Conservation (phyloP, 495 filamentous ascomycete genomes). For the Neurospora tetrasperma region DNA sequence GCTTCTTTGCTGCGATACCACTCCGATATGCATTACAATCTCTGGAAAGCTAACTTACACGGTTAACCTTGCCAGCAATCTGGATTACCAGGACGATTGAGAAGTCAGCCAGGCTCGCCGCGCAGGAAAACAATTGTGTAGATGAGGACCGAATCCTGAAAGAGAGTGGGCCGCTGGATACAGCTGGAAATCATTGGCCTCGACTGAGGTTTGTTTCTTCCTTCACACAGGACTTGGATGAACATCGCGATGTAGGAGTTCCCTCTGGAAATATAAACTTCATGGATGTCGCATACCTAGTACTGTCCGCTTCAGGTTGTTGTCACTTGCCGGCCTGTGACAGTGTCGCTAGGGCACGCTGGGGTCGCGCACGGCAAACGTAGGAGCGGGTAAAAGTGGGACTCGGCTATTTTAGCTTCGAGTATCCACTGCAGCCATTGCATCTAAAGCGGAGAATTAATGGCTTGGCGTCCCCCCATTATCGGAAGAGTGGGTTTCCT, state of each 20-base stretch:
- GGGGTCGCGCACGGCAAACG: background rate
- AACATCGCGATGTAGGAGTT: too few species aligned
- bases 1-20: background rate
- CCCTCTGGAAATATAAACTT: background rate
- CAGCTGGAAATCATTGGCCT: too few species aligned
- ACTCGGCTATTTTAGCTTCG: background rate
- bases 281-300: background rate
- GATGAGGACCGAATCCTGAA: background rate
- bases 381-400: conserved; percentile 20
- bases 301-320: background rate
- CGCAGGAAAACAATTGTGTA: background rate
- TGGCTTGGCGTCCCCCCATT: background rate
- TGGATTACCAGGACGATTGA: background rate
- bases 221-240: too few species aligned
- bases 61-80: background rate
- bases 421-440: background rate
- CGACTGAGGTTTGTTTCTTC: too few species aligned
- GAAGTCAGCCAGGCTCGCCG: background rate
- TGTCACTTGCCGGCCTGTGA: background rate
- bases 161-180: background rate
- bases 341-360: background rate
- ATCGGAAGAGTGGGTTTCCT: background rate
- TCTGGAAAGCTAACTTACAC: background rate
- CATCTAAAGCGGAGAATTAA: background rate
- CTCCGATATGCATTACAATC: background rate